Evolutionary conservation across 805 yeast species (phyloP).

Genomic region (Metschnikowia continentalis): DNA sequence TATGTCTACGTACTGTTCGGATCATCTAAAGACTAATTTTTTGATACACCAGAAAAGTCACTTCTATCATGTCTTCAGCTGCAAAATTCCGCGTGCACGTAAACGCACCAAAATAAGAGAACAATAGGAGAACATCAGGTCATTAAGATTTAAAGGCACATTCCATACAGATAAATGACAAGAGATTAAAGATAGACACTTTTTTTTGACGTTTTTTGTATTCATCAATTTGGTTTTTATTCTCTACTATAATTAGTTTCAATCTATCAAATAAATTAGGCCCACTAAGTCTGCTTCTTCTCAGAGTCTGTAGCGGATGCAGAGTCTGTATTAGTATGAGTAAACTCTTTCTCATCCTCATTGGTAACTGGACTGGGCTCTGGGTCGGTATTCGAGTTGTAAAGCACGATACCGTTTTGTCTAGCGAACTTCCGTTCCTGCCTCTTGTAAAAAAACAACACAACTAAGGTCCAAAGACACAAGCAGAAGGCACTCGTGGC

Average conservation of each 20-base stretch:
- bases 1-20: no score
- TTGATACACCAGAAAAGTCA: no score
- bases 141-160: no score
- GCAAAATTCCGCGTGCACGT: no score
- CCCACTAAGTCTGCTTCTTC: background rate
- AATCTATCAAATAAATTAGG: background rate
- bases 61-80: no score
- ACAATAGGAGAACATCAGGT: no score
- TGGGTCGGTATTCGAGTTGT: constrained; percentile 20
- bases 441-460: constrained; percentile 42
- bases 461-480: constrained; percentile 48
- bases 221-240: background rate
- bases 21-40: no score
- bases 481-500: constrained; percentile 45
- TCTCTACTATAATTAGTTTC: background rate
- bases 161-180: no score
- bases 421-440: constrained; percentile 30
- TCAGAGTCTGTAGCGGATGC: constrained; percentile 2
- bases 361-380: constrained; percentile 10
- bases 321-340: constrained; percentile 1
- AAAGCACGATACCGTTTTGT: constrained; percentile 35
- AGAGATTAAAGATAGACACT: no score
- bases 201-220: background rate
- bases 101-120: no score
- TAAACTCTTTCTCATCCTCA: constrained; percentile 1